Percentiles rank a stretch among this genome's conserved stretches.
Evolutionary conservation across 1,284 basidiomycete genomes (phyloP).

Genomic region (Trametes sp.): DNA sequence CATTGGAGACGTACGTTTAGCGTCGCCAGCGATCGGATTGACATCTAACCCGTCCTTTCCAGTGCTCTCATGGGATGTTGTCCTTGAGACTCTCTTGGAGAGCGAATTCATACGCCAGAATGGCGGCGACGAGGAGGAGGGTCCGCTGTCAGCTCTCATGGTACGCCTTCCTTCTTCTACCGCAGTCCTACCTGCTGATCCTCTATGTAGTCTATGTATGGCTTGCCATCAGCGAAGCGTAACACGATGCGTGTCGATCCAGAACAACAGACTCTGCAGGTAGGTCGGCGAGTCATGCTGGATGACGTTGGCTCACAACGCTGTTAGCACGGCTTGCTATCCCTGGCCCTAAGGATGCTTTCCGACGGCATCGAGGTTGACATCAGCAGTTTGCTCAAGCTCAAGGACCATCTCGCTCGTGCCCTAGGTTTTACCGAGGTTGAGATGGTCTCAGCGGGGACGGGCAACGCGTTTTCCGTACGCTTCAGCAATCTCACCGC

Average conservation of each 20-base stretch:
- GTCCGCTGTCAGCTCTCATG: slow-evolving; percentile 51
- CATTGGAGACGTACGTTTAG: slow-evolving; percentile 60
- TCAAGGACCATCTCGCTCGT: slow-evolving; percentile 67
- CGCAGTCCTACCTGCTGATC: neutral
- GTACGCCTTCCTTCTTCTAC: slow-evolving; percentile 41
- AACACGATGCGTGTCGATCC: slow-evolving; percentile 45
- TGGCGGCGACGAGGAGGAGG: slow-evolving; percentile 48
- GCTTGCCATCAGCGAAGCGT: slow-evolving; percentile 44
- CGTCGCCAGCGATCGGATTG: neutral
- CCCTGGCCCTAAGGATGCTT: slow-evolving; percentile 69
- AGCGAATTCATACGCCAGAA: slow-evolving; percentile 55
- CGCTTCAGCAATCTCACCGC: slow-evolving; percentile 55
- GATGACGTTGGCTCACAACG: slow-evolving; percentile 20
- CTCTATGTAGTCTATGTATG: slow-evolving; percentile 53
- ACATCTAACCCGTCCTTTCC: slow-evolving; percentile 3
- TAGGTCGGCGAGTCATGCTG: slow-evolving; percentile 32
- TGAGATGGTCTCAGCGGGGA: slow-evolving; percentile 51
- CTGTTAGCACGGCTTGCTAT: slow-evolving; percentile 59
- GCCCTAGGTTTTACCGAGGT: slow-evolving; percentile 63
- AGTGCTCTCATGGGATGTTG: slow-evolving; percentile 71
- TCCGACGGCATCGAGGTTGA: slow-evolving; percentile 65
- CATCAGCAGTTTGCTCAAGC: slow-evolving; percentile 57
- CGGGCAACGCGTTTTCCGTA: slow-evolving; percentile 58
- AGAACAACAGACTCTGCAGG: slow-evolving; percentile 56
- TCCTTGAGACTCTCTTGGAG: slow-evolving; percentile 65